Base-by-base conservation (phyloP, 1,284 basidiomycete species). In the Boletus sp. region DNA sequence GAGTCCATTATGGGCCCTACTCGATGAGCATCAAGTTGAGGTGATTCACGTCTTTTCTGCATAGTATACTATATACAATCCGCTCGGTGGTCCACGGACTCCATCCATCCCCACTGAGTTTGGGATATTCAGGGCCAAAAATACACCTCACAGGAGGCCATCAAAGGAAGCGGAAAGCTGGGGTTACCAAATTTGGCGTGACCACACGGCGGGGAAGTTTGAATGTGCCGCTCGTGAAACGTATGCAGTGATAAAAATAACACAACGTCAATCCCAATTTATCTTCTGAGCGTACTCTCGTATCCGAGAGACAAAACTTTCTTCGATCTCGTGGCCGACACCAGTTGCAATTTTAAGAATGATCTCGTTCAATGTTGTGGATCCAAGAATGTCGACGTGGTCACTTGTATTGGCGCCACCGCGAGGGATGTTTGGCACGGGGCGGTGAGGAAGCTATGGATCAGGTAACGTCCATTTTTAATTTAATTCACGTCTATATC, bases 321-420 rank as follows among this genome's bases (percentile, higher is more conserved):
- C 84, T 56, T 80, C 66, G 45, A 92, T 76, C 60, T 90, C 85
- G 48, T 82, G 66, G 12, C 78, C 83, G 8, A 71, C 80, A 0
- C 92, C 93, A 4, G 89, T 85, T 20, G 84, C 92, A 13, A 94
- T 83, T 64, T 92, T 88, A 22, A 98, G 69, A 39, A 99, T 81
- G n/a, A 95, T 84, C 63, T 94, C 88, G 65, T 97, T 99, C 47
- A 98, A 66, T 8, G 81, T 78, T 1, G 82, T 86, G 17, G 91
- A 88, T 3, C 96, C 95, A 16, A 99, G 77, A 50, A 99, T 88
- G 69, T 99, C 95, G 29, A 99, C 86, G 60, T 98, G 94, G 64
- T 94, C 91, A 41, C 84, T 83, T 0, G 93, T 94, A 53, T 88
- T 88, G 8, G 92, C 87, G 0, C 95, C 96, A 32, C 95, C 95